These are phyloP conservation scores for Volvox reticuliferus DNA, from an alignment of 139 green algal species.

Conservation along the genomic window DNA sequence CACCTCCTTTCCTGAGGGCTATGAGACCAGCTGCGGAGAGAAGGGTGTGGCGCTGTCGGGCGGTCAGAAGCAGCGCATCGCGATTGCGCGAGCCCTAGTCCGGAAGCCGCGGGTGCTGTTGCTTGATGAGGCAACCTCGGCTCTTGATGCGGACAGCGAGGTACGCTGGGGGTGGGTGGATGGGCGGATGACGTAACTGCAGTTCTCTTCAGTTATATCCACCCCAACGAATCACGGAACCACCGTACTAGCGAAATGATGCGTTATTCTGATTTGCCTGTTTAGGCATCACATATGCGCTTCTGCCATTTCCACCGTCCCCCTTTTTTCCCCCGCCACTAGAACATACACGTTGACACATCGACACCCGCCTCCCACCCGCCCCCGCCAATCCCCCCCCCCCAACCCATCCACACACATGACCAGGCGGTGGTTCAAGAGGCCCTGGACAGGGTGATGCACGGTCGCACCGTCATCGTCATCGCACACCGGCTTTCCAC, in stretches of 20 bases:
- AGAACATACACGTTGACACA: background rate
- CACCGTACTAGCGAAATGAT: too few species aligned
- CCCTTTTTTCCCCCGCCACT: background rate
- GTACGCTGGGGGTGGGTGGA: background rate
- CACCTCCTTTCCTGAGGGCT: slow-evolving; percentile 80
- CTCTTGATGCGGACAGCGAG: slow-evolving; percentile 77
- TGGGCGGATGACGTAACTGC: background rate
- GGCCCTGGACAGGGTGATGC: slow-evolving; percentile 91
- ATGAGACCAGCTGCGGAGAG: slow-evolving; percentile 89
- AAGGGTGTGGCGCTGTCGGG: slow-evolving; percentile 85
- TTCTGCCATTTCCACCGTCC: background rate
- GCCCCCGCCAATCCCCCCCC: background rate
- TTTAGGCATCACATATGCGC: too few species aligned
- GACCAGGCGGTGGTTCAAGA: slow-evolving; percentile 86
- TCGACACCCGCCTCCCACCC: background rate
- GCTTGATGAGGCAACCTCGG: slow-evolving; percentile 65
- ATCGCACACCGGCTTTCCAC: slow-evolving; percentile 95
- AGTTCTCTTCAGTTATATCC: too few species aligned
- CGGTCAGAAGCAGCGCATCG: slow-evolving; percentile 94
- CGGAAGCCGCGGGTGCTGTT: slow-evolving; percentile 76
- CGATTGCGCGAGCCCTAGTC: slow-evolving; percentile 93
- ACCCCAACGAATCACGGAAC: too few species aligned
- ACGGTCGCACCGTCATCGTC: slow-evolving; percentile 87
- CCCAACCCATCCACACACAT: background rate
- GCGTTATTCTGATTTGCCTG: too few species aligned